Evolutionary conservation across 1,139 yeast genomes (phyloP).

Genomic region (Blastobotrys aristatus): DNA sequence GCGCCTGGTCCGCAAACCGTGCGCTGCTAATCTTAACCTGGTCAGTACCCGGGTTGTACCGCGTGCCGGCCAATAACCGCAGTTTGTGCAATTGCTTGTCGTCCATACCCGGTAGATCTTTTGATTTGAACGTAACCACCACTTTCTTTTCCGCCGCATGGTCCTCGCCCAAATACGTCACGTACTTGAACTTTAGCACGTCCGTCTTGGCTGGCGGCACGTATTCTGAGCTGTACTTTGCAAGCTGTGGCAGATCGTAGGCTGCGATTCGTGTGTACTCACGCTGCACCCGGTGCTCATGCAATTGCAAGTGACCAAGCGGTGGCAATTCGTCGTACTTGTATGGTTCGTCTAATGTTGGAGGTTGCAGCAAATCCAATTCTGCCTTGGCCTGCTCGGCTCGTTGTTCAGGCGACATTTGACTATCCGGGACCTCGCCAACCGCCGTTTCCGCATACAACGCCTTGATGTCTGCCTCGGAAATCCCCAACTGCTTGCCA

Average conservation of each 20-base stretch:
- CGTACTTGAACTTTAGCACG: conserved; percentile 63
- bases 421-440: conserved; percentile 19
- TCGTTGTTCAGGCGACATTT: conserved; percentile 22
- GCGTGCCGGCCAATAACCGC: conserved; percentile 69
- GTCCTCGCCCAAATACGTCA: conserved; percentile 67
- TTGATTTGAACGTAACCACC: conserved; percentile 49
- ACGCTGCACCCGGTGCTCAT: conserved; percentile 55
- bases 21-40: conserved; percentile 57
- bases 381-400: conserved; percentile 20
- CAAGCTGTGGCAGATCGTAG: conserved; percentile 82
- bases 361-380: conserved; percentile 22
- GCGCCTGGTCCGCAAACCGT: conserved; percentile 70
- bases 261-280: conserved; percentile 77
- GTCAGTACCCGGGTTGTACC: conserved; percentile 62
- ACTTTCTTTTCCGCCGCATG: conserved; percentile 73
- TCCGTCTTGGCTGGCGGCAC: conserved; percentile 42
- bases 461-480: conserved; percentile 27
- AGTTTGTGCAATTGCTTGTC: conserved; percentile 64
- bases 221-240: conserved; percentile 47
- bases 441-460: conserved; percentile 30
- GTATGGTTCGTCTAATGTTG: conserved; percentile 34
- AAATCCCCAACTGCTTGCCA: conserved; percentile 32
- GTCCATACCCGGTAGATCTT: conserved; percentile 45
- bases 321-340: conserved; percentile 58
- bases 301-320: conserved; percentile 53